phyloP scores from a whole-genome alignment of 306 rosid genomes.

The Sindora glabra region DNA sequence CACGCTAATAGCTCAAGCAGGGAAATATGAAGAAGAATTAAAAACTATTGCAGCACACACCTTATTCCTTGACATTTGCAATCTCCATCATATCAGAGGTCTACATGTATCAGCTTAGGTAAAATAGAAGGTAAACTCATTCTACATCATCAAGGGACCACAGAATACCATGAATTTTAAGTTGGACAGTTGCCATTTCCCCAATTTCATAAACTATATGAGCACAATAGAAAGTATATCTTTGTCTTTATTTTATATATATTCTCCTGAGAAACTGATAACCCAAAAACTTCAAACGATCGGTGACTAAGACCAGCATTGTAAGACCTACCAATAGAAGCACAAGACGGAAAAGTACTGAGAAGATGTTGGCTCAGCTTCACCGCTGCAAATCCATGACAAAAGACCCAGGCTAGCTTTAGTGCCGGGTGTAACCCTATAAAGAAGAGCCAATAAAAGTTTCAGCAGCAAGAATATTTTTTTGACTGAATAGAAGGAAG shows the following conservation, averaged over 20 bases:
- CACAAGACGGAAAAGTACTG: slow-evolving; percentile 72
- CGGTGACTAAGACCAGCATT: background rate
- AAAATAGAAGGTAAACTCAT: background rate
- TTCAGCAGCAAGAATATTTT: background rate
- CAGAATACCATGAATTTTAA: background rate
- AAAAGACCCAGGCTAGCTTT: slow-evolving; percentile 65
- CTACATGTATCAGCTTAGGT: background rate
- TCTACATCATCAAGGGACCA: background rate
- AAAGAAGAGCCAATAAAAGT: background rate
- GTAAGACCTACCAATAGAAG: slow-evolving; percentile 72
- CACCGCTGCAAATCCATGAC: slow-evolving; percentile 77
- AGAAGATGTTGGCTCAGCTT: slow-evolving; percentile 70
- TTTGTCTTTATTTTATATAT: background rate
- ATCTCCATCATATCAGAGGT: background rate
- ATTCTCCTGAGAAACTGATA: background rate
- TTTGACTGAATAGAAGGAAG: background rate
- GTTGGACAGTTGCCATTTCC: background rate
- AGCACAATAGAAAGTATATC: background rate
- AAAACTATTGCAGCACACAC: background rate
- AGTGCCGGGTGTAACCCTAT: slow-evolving; percentile 46
- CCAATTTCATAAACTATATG: background rate
- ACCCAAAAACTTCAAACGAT: background rate
- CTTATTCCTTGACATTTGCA: background rate
- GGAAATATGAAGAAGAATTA: background rate
- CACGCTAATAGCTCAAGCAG: background rate